These are phyloP conservation scores for Suhomyces pyralidae DNA, from an alignment of 805 yeast species.

Conservation along the genomic window DNA sequence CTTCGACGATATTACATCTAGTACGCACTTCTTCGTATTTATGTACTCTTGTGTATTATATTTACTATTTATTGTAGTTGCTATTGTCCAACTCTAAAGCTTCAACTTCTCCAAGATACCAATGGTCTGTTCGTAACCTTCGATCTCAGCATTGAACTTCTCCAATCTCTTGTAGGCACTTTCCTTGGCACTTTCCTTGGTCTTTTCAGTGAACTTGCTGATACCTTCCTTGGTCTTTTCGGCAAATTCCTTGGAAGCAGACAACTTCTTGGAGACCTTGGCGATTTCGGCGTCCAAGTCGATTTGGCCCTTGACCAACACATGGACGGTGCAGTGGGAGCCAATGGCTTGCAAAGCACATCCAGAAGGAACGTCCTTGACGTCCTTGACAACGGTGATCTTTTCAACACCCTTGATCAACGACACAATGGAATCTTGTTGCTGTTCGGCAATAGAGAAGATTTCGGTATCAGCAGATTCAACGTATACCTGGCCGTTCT, in stretches of 20 bases:
- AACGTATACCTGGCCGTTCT: constrained; percentile 82
- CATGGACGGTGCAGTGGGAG: constrained; percentile 80
- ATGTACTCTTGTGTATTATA: too few species aligned
- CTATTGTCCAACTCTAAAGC: constrained; percentile 20
- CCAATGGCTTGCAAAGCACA: constrained; percentile 82
- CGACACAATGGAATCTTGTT: constrained; percentile 83
- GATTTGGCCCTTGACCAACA: constrained; percentile 90
- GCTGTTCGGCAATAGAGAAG: constrained; percentile 56
- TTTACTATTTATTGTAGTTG: too few species aligned
- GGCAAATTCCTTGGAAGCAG: constrained; percentile 57
- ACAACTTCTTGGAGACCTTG: constrained; percentile 77
- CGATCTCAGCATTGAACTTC: constrained; percentile 78
- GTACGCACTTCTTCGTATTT: too few species aligned
- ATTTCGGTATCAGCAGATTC: constrained; percentile 56
- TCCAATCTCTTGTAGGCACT: constrained; percentile 67
- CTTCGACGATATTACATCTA: too few species aligned
- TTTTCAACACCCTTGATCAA: constrained; percentile 86
- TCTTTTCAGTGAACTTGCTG: constrained; percentile 83
- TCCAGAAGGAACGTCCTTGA: constrained; percentile 73
- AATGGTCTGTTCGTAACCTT: constrained; percentile 84
- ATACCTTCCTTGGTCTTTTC: constrained; percentile 68
- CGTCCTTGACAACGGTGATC: constrained; percentile 58
- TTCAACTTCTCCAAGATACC: constrained; percentile 78
- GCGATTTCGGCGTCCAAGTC: constrained; percentile 88
- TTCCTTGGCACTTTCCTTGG: constrained; percentile 76